These are phyloP conservation scores for Chaetomiaceae sp. DNA, from an alignment of 2,329 filamentous ascomycete species.

Conservation along the genomic window DNA sequence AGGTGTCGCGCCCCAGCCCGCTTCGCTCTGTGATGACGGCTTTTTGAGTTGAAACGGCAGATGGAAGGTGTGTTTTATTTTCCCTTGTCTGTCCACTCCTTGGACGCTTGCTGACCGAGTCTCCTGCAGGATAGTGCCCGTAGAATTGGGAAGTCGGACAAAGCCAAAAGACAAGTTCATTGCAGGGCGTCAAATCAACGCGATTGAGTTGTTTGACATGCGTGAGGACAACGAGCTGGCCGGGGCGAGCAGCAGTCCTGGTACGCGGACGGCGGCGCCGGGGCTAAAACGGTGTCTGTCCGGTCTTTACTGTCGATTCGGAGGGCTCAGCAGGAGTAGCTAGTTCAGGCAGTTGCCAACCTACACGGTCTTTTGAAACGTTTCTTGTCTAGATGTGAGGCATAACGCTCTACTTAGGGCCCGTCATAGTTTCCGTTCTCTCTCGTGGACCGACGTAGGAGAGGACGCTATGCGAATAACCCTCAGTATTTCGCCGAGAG, in stretches of 20 bases:
- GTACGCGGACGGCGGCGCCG: slow-evolving; percentile 11
- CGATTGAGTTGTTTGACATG: slow-evolving; percentile 13
- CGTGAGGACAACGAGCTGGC: slow-evolving; percentile 15
- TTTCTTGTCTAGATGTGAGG: too few species aligned
- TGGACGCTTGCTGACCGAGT: slow-evolving; percentile 1
- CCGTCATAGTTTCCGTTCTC: too few species aligned
- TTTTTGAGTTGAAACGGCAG: slow-evolving; percentile 41
- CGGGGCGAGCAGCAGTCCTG: slow-evolving; percentile 9
- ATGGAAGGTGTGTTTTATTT: slow-evolving; percentile 2
- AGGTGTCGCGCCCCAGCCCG: slow-evolving; percentile 58
- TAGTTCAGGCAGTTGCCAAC: slow-evolving; percentile 16
- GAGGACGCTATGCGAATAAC: too few species aligned
- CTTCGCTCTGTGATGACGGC: slow-evolving; percentile 63
- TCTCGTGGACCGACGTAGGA: too few species aligned
- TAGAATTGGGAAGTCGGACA: slow-evolving; percentile 23
- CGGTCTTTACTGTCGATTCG: slow-evolving; percentile 22
- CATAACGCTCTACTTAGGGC: too few species aligned
- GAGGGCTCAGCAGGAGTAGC: slow-evolving; percentile 5
- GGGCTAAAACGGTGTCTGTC: slow-evolving; percentile 20
- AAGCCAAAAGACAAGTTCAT: slow-evolving; percentile 17
- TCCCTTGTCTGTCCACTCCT: not conserved
- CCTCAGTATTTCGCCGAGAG: too few species aligned
- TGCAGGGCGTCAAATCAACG: slow-evolving; percentile 21
- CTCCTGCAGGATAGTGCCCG: slow-evolving; percentile 18
- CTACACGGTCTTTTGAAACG: slow-evolving; percentile 15